Evolutionary conservation across 2,329 filamentous ascomycete genomes (phyloP).

Genomic region (Dactylellina haptotyla): DNA sequence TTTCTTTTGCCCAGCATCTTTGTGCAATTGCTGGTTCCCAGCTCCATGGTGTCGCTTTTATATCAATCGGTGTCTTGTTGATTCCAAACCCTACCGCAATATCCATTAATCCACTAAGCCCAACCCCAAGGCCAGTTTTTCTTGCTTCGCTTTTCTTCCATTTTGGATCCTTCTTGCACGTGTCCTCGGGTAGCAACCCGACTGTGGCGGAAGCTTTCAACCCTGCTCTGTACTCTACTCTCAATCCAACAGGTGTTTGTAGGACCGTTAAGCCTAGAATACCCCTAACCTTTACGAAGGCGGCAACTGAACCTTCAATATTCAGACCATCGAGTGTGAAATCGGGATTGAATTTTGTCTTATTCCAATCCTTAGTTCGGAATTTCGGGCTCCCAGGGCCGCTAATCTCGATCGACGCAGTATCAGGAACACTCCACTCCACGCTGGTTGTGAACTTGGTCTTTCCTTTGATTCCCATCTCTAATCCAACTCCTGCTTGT

Average conservation of each 20-base stretch:
- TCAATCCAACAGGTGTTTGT: slow-evolving; percentile 7
- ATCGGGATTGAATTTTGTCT: background rate
- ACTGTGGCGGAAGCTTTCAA: slow-evolving; percentile 13
- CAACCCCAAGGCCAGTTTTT: slow-evolving; percentile 12
- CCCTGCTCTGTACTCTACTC: slow-evolving; percentile 18
- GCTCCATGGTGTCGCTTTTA: slow-evolving; percentile 18
- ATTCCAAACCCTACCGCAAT: slow-evolving; percentile 10
- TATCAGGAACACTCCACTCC: slow-evolving; percentile 26
- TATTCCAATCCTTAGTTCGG: slow-evolving; percentile 5
- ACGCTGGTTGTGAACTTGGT: slow-evolving; percentile 16
- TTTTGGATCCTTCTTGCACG: slow-evolving; percentile 10
- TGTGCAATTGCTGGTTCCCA: slow-evolving; percentile 13
- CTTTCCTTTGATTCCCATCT: slow-evolving; percentile 4
- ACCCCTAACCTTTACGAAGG: slow-evolving; percentile 10
- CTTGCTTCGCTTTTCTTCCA: background rate
- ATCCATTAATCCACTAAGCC: slow-evolving; percentile 16
- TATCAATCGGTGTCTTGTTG: slow-evolving; percentile 1
- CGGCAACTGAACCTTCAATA: slow-evolving; percentile 4
- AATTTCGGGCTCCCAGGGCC: background rate
- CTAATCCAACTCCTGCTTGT: slow-evolving; percentile 15
- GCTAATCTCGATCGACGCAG: slow-evolving; percentile 6
- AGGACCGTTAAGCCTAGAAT: slow-evolving; percentile 10
- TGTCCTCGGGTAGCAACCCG: slow-evolving; percentile 9
- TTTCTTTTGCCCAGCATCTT: too few relatives aligned
- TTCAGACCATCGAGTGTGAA: slow-evolving; percentile 15